Conservation (phyloP, 139 green algal species). For the Desmodesmus armatus region DNA sequence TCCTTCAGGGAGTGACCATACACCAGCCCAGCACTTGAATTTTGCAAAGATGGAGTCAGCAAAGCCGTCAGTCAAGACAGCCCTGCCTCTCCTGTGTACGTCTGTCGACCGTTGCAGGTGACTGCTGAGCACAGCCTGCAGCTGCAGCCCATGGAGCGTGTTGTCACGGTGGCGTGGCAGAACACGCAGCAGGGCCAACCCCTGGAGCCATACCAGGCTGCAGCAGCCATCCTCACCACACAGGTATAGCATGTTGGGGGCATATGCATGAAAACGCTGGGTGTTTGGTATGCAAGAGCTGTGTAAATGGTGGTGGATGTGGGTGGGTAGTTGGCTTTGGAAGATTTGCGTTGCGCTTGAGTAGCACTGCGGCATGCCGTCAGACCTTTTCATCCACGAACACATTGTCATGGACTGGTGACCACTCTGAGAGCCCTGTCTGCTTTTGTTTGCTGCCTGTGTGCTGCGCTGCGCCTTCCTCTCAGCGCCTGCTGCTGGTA, state of each 20-base stretch:
- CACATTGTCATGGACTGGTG: background rate
- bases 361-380: no score
- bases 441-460: background rate
- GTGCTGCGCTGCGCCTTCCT: background rate
- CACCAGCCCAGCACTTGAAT: no score
- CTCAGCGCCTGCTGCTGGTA: slow-evolving; percentile 57
- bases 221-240: slow-evolving; percentile 60
- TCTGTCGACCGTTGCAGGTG: slow-evolving; percentile 10
- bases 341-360: no score
- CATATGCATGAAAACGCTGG: no score
- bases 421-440: background rate
- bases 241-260: no score
- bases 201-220: slow-evolving; percentile 38
- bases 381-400: no score
- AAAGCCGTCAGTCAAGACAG: background rate
- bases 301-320: no score
- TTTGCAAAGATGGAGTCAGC: no score
- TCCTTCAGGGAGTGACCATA: no score
- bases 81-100: background rate
- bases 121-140: slow-evolving; percentile 43
- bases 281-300: no score
- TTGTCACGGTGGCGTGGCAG: slow-evolving; percentile 54
- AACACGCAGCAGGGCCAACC: background rate
- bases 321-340: no score
- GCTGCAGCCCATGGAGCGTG: slow-evolving; percentile 49